Evolutionary conservation across 345 rosid species (phyloP).

Genomic region (Melastoma malabathricum): DNA sequence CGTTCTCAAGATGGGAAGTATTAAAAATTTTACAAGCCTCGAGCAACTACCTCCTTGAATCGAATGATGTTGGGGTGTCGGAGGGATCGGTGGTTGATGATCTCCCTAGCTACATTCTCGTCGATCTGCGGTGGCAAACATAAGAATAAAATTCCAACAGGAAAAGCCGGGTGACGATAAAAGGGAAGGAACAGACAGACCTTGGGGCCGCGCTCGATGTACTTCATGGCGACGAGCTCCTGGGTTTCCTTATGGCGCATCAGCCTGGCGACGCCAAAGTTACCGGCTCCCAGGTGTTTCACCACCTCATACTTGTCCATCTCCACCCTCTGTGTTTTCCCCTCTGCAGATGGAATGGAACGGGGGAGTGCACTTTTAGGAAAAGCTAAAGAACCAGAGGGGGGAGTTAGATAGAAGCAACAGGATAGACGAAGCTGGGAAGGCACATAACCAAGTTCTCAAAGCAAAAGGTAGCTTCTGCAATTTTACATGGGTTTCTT

Average conservation of each 20-base stretch:
- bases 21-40: background rate
- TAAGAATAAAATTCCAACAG: background rate
- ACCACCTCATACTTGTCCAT: constrained; percentile 81
- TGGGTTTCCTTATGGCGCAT: constrained; percentile 61
- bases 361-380: too few relatives aligned
- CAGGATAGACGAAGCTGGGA: too few relatives aligned
- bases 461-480: too few relatives aligned
- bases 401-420: too few relatives aligned
- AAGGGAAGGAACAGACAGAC: constrained; percentile 15
- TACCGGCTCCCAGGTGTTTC: constrained; percentile 79
- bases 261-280: constrained; percentile 85
- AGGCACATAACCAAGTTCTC: too few relatives aligned
- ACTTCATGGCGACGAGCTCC: constrained; percentile 90
- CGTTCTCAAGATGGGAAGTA: background rate
- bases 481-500: too few relatives aligned
- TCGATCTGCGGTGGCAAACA: constrained; percentile 42
- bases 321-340: constrained; percentile 13
- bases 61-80: constrained; percentile 85
- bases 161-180: background rate
- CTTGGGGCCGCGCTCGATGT: constrained; percentile 81
- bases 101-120: constrained; percentile 93
- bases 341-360: too few relatives aligned
- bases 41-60: constrained; percentile 54
- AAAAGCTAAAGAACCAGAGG: too few relatives aligned
- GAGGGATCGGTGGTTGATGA: constrained; percentile 86